A percentile compares a stretch with the other conserved stretches of the same genome.
Evolutionary conservation across 164 flowering plant genomes (phyloP).

Genomic region (Brasenia schreberi): DNA sequence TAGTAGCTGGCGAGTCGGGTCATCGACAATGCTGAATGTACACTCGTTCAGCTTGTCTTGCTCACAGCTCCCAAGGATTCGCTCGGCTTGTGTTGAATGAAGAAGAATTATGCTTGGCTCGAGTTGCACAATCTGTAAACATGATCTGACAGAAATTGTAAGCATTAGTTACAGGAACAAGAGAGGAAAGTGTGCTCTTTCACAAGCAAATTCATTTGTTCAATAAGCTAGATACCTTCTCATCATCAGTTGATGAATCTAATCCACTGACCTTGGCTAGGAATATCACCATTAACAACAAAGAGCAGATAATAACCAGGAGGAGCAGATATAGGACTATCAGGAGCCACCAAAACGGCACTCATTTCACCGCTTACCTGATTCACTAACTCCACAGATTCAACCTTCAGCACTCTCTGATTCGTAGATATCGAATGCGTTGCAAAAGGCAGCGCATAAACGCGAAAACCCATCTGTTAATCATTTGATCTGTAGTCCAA

Average conservation of each 20-base stretch:
- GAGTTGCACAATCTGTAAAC: no score
- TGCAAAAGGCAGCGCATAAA: conserved; percentile 51
- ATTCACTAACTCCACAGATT: conserved; percentile 20
- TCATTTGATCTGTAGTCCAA: conserved; percentile 15
- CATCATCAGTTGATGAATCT: conserved; percentile 17
- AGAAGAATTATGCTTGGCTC: no score
- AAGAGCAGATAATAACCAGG: conserved; percentile 62
- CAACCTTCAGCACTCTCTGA: conserved; percentile 56
- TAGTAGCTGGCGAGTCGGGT: no score
- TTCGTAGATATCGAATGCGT: conserved; percentile 57
- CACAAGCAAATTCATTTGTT: no score
- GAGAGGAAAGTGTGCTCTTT: no score
- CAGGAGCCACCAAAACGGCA: conserved; percentile 48
- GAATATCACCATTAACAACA: conserved; percentile 42
- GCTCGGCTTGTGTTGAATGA: no score
- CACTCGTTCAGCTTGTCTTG: no score
- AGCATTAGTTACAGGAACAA: no score
- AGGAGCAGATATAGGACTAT: conserved; percentile 50
- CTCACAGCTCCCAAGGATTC: no score
- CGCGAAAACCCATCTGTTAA: conserved; percentile 21
- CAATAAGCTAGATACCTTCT: neutral
- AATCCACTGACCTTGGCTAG: conserved; percentile 45
- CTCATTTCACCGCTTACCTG: conserved; percentile 17
- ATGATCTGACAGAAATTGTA: no score
- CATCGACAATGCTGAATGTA: no score